Evolutionary conservation across 2,329 filamentous ascomycete species (phyloP).

Genomic region (Talaromyces sp.): DNA sequence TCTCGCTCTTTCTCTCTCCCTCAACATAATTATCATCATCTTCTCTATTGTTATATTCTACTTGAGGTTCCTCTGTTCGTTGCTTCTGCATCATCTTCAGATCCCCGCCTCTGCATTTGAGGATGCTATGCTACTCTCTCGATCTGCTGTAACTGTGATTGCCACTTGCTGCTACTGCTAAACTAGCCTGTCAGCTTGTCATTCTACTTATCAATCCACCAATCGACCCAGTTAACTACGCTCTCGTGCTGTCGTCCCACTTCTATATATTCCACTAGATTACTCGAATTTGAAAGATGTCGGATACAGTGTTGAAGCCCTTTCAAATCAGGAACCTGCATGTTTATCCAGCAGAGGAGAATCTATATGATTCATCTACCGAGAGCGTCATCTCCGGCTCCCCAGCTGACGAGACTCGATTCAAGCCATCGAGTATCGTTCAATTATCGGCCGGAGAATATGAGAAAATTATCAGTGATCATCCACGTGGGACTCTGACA

Average conservation of each 20-base stretch:
- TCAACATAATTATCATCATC: background rate
- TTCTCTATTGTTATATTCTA: background rate
- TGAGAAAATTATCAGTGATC: conserved; percentile 38
- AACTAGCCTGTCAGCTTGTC: conserved; percentile 12
- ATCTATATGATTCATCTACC: conserved; percentile 20
- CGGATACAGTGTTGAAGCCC: conserved; percentile 31
- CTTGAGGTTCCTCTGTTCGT: background rate
- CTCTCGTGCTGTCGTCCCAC: background rate
- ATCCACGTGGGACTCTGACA: conserved; percentile 42
- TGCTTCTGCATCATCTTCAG: background rate
- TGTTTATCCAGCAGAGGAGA: conserved; percentile 21
- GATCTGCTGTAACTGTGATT: conserved; percentile 8
- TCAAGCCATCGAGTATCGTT: conserved; percentile 32
- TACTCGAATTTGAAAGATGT: conserved; percentile 22
- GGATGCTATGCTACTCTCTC: conserved; percentile 6
- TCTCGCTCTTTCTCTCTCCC: background rate
- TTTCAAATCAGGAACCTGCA: conserved; percentile 41
- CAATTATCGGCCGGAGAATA: conserved; percentile 43
- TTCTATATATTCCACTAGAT: background rate
- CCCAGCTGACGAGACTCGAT: conserved; percentile 12
- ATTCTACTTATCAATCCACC: background rate
- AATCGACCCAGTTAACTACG: background rate
- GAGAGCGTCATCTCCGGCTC: conserved; percentile 13
- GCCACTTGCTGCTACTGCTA: conserved; percentile 11
- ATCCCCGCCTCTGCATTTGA: background rate